Percentiles rank a stretch among this genome's conserved stretches.
phyloP scores from a whole-genome alignment of 352 stramenopile genomes.

The Plasmopara halstedii region DNA sequence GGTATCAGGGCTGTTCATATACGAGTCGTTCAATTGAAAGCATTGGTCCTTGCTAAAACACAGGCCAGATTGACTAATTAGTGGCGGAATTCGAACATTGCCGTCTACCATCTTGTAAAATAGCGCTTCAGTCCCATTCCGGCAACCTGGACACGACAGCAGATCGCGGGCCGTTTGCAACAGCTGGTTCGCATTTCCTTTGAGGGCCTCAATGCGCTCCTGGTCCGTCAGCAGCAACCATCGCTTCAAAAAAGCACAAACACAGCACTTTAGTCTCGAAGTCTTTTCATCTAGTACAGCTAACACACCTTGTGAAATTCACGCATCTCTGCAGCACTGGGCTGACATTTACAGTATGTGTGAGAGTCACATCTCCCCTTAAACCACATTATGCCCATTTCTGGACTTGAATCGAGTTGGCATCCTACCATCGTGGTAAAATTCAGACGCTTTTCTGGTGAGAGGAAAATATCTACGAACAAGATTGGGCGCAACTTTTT shows the following conservation, averaged over 20 bases:
- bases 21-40: conserved; percentile 63
- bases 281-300: not conserved
- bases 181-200: conserved; percentile 58
- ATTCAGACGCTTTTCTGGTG: conserved; percentile 22
- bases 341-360: conserved; percentile 48
- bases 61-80: conserved; percentile 46
- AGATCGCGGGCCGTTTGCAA: conserved; percentile 64
- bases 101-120: conserved; percentile 62
- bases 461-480: not conserved
- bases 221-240: conserved; percentile 74
- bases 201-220: conserved; percentile 60
- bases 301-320: conserved; percentile 71
- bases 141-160: conserved; percentile 67
- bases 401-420: conserved; percentile 27
- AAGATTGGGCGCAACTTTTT: too few species aligned
- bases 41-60: conserved; percentile 48
- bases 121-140: conserved; percentile 68
- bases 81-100: conserved; percentile 24
- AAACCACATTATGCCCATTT: conserved; percentile 16
- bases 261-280: conserved; percentile 1
- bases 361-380: conserved; percentile 13
- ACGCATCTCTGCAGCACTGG: conserved; percentile 57
- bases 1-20: conserved; percentile 56
- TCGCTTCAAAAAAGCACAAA: conserved; percentile 31
- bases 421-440: conserved; percentile 37